These are phyloP conservation scores for Phlegmacium glaucopus DNA, from an alignment of 768 basidiomycete genomes.

Conservation along the genomic window DNA sequence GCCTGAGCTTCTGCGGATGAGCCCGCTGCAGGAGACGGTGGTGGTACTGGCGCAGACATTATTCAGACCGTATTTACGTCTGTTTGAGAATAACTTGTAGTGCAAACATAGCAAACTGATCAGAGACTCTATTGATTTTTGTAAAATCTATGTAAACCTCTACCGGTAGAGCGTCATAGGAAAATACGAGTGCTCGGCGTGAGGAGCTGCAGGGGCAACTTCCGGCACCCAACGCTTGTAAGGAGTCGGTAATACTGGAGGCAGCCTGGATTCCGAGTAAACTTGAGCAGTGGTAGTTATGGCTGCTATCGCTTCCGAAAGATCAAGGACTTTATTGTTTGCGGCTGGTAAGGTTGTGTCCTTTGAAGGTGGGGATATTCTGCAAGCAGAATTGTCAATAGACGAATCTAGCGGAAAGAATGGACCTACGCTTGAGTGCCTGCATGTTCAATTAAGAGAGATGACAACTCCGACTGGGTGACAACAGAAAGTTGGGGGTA, in stretches of 20 bases:
- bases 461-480: constrained; percentile 78
- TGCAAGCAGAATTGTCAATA: constrained; percentile 18
- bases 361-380: constrained; percentile 52
- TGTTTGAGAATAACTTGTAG: constrained; percentile 35
- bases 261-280: constrained; percentile 62
- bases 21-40: constrained; percentile 49
- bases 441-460: constrained; percentile 79
- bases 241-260: constrained; percentile 68
- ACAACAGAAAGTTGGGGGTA: constrained; percentile 92
- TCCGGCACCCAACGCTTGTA: constrained; percentile 74
- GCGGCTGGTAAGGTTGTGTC: constrained; percentile 44
- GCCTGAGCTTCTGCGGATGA: constrained; percentile 55
- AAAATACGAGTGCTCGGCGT: constrained; percentile 79
- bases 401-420: neutral
- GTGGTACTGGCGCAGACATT: constrained; percentile 39
- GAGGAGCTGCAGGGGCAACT: constrained; percentile 74
- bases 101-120: no score
- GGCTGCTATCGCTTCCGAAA: constrained; percentile 69
- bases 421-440: constrained; percentile 55
- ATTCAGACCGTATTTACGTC: constrained; percentile 27
- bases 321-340: constrained; percentile 46
- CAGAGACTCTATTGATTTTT: no score
- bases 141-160: constrained; percentile 6
- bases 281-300: constrained; percentile 54
- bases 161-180: constrained; percentile 68